Evolutionary conservation across 2,329 filamentous ascomycete species (phyloP).

Genomic region (Fusarium robinianum): DNA sequence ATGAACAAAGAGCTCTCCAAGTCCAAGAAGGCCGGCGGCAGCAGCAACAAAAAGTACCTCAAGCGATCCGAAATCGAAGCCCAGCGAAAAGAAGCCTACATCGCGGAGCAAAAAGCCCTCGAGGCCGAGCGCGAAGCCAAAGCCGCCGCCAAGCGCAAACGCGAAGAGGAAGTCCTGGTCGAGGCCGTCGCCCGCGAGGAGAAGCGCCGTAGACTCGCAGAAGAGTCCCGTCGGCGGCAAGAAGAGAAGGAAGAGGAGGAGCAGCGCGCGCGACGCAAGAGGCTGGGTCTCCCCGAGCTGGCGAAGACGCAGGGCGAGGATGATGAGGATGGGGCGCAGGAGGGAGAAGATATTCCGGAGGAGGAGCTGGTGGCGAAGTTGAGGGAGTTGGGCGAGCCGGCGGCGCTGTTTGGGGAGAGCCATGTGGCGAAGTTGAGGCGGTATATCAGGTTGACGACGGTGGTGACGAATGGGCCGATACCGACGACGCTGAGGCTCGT

Average conservation of each 20-base stretch:
- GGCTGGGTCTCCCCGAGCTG: slow-evolving; percentile 79
- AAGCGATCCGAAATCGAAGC: slow-evolving; percentile 87
- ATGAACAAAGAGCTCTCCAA: slow-evolving; percentile 94
- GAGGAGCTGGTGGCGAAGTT: slow-evolving; percentile 71
- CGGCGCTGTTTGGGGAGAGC: slow-evolving; percentile 77
- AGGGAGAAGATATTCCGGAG: slow-evolving; percentile 68
- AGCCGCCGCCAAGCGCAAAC: slow-evolving; percentile 79
- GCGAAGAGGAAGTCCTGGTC: slow-evolving; percentile 80
- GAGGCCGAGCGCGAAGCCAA: slow-evolving; percentile 73
- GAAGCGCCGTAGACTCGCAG: slow-evolving; percentile 79
- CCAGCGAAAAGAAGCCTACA: slow-evolving; percentile 77
- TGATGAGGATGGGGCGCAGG: slow-evolving; percentile 50
- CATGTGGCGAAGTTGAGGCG: slow-evolving; percentile 71
- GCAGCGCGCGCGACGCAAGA: slow-evolving; percentile 72
- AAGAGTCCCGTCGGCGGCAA: slow-evolving; percentile 71
- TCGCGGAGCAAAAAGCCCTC: slow-evolving; percentile 76
- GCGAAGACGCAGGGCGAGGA: slow-evolving; percentile 48
- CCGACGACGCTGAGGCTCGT: slow-evolving; percentile 82
- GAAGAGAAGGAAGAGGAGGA: slow-evolving; percentile 76
- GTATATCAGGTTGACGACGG: slow-evolving; percentile 67
- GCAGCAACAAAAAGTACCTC: slow-evolving; percentile 71
- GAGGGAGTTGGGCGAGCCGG: slow-evolving; percentile 73
- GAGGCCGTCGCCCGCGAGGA: slow-evolving; percentile 74
- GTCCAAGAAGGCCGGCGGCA: slow-evolving; percentile 59
- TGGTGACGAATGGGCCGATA: slow-evolving; percentile 76